Conservation (phyloP, 148 eudicot species). For the Chenopodium album region DNA sequence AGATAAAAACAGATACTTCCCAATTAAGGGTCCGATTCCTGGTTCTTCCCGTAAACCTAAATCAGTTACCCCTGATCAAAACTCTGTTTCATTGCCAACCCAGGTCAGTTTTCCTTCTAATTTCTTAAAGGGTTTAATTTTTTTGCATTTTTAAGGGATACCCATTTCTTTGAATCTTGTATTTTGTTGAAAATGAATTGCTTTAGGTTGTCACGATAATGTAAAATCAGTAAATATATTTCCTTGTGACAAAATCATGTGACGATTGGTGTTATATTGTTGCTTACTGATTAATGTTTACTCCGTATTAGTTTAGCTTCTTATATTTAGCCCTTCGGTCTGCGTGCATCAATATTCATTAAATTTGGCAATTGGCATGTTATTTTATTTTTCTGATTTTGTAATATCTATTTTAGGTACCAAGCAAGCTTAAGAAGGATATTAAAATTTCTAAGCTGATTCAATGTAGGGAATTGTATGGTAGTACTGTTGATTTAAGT, state of each 20-base stretch:
- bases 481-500: conserved; percentile 42
- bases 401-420: conserved; percentile 13
- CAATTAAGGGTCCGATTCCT: conserved; percentile 63
- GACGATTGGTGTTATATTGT: no score
- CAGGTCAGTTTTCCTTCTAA: conserved; percentile 21
- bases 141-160: not conserved
- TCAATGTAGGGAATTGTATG: conserved; percentile 59
- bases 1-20: conserved; percentile 71
- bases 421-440: conserved; percentile 20
- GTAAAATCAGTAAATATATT: no score
- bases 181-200: not conserved
- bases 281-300: no score
- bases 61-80: conserved; percentile 15
- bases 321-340: no score
- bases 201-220: not conserved
- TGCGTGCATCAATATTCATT: no score
- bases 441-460: conserved; percentile 47
- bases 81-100: conserved; percentile 18
- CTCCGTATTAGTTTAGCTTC: no score
- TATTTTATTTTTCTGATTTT: not conserved
- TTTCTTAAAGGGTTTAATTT: not conserved
- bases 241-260: no score
- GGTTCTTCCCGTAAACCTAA: conserved; percentile 47
- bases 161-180: not conserved
- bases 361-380: no score